A percentile compares a stretch with the other conserved stretches of the same genome.
Conservation (phyloP, 441 rosid genomes). For the Hura crepitans region DNA sequence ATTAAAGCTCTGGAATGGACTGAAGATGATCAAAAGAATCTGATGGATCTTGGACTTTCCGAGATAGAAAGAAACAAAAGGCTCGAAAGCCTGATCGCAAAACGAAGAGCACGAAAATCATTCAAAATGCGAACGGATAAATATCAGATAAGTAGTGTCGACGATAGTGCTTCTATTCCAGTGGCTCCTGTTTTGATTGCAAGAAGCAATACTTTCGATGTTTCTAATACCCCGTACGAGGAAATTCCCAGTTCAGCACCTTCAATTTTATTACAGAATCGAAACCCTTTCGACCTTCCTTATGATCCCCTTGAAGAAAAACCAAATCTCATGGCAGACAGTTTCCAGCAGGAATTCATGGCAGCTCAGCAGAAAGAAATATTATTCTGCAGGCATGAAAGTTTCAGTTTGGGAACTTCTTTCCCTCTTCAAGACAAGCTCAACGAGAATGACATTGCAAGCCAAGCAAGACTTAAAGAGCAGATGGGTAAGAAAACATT, state of each 20-base stretch:
- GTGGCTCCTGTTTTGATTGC: slow-evolving; percentile 44
- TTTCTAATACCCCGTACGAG: slow-evolving; percentile 20
- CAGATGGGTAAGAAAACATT: slow-evolving; percentile 28
- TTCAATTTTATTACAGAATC: slow-evolving; percentile 51
- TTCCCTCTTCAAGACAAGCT: slow-evolving; percentile 33
- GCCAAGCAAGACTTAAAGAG: slow-evolving; percentile 22
- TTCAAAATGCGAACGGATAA: slow-evolving; percentile 43
- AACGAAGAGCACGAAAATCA: slow-evolving; percentile 59
- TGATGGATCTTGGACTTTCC: slow-evolving; percentile 77
- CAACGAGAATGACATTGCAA: slow-evolving; percentile 25
- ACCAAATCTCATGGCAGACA: slow-evolving; percentile 60
- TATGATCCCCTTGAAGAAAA: slow-evolving; percentile 81
- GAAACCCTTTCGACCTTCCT: slow-evolving; percentile 86
- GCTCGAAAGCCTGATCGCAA: slow-evolving; percentile 66
- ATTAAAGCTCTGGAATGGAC: slow-evolving; percentile 62
- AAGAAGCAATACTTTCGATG: slow-evolving; percentile 37
- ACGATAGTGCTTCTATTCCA: slow-evolving; percentile 20
- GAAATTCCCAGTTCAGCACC: slow-evolving; percentile 82
- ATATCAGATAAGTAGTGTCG: slow-evolving; percentile 35
- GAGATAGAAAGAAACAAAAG: slow-evolving; percentile 79
- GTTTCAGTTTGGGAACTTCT: slow-evolving; percentile 54
- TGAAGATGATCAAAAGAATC: slow-evolving; percentile 76
- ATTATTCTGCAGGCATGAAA: slow-evolving; percentile 66
- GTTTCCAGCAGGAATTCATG: slow-evolving; percentile 64
- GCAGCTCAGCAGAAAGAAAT: slow-evolving; percentile 45